Evolutionary conservation across 2,329 filamentous ascomycete genomes (phyloP), one percentile per base, ranked within the genome.

Genomic region (Dactylellina haptotyla): DNA sequence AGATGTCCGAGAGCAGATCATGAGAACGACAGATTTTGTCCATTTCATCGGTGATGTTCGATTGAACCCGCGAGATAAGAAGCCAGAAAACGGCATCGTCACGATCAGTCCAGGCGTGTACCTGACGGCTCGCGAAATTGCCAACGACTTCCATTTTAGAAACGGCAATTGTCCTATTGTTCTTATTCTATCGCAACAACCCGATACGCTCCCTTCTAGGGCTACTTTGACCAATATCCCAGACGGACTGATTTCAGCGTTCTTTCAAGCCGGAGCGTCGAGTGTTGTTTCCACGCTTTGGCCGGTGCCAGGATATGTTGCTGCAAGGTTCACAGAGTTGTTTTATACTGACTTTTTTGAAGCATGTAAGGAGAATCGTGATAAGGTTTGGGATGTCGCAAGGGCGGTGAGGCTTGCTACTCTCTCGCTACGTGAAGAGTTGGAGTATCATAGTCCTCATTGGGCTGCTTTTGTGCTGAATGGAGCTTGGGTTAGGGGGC

Each of bases 281-380:
- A 66, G 18, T 18, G 69, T 73, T 9, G 20, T 73, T 16, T 61
- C 69, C 18, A 73, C 69, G 5, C 45, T 73, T 12, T 73, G 69
- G 69, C 69, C 69, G 10, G 69, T 73, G 5, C 69, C 69, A 5
- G 34, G 30, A 18, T 9, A 43, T 1, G 26, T 66, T 20, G 69
- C 69, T 14, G 20, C 23, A 12, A 43, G 69, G 8, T 73, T 73
- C 39, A 28, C 59, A 8, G 54, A 65, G 20, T 26, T 73, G 4
- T 56, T 73, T 23, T 65, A 61, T 23, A 20, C 43, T 46, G 41
- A 61, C 37, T 66, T 65, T 45, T 45, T 32, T 28, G 16, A 34
- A 25, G 30, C 32, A 23, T 39, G 20, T 18, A 32, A 25, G 9
- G 12, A 32, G 5, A 50, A 62, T 14, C 32, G 43, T 2, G 48